phyloP scores from a whole-genome alignment of 805 yeast species.

The Yarrowia hollandica region DNA sequence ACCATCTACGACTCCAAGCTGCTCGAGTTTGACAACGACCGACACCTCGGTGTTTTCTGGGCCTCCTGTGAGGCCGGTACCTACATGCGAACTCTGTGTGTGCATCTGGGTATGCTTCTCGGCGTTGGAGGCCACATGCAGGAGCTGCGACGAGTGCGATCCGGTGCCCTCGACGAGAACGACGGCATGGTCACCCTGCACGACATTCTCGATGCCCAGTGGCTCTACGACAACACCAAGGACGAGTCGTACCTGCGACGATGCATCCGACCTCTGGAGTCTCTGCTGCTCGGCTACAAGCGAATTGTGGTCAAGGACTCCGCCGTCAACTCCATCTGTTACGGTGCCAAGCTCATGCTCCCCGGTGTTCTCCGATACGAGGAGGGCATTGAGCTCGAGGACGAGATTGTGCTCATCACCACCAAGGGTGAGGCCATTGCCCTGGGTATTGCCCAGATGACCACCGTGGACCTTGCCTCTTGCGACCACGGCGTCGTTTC shows the following conservation, averaged over 20 bases:
- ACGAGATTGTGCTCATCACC: slow-evolving; percentile 96
- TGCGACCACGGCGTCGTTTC: slow-evolving; percentile 99
- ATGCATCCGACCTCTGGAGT: slow-evolving; percentile 91
- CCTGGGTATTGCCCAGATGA: slow-evolving; percentile 97
- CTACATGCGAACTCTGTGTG: slow-evolving; percentile 98
- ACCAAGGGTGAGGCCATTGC: slow-evolving; percentile 99
- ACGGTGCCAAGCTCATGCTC: slow-evolving; percentile 98
- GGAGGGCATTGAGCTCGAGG: slow-evolving; percentile 94
- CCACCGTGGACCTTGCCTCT: slow-evolving; percentile 91
- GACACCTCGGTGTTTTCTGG: slow-evolving; percentile 98
- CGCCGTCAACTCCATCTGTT: slow-evolving; percentile 97
- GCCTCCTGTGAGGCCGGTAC: slow-evolving; percentile 99
- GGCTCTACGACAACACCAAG: slow-evolving; percentile 94
- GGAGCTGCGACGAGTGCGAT: slow-evolving; percentile 98
- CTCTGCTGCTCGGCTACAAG: slow-evolving; percentile 90
- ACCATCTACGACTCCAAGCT: slow-evolving; percentile 95
- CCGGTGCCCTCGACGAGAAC: slow-evolving; percentile 89
- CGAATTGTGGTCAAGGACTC: slow-evolving; percentile 93
- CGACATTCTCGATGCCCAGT: slow-evolving; percentile 97
- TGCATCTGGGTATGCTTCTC: slow-evolving; percentile 94
- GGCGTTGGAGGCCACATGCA: slow-evolving; percentile 99
- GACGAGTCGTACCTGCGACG: slow-evolving; percentile 95
- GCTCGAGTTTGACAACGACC: slow-evolving; percentile 94
- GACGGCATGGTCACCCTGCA: slow-evolving; percentile 94
- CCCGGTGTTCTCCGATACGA: slow-evolving; percentile 98